These are phyloP conservation scores for Marasmius tenuissimus DNA, from an alignment of 1,284 basidiomycete species.

Conservation along the genomic window DNA sequence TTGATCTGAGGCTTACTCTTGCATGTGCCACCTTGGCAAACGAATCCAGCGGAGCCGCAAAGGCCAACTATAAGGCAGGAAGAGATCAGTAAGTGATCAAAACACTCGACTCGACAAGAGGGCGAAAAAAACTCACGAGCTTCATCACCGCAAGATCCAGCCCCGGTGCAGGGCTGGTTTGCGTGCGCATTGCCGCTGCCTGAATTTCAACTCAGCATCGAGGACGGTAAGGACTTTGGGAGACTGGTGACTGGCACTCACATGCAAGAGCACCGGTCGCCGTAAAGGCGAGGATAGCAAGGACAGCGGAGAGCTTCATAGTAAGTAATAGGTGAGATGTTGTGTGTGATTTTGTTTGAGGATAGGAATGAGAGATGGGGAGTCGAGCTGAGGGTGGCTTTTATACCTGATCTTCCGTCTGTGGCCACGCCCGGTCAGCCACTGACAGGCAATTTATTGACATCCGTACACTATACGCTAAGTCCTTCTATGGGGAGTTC, in stretches of 20 bases:
- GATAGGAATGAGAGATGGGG: too few relatives aligned
- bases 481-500: too few relatives aligned
- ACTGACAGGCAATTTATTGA: too few relatives aligned
- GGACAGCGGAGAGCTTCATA: background rate
- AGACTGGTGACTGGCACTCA: background rate
- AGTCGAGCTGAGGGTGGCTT: too few relatives aligned
- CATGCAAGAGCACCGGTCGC: background rate
- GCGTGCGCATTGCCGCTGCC: background rate
- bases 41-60: background rate
- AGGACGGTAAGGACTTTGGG: background rate
- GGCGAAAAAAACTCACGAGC: background rate
- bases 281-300: background rate
- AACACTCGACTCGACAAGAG: background rate
- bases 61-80: background rate
- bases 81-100: background rate
- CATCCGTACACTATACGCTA: too few relatives aligned
- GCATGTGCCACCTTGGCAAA: background rate
- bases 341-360: background rate
- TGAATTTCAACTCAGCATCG: background rate
- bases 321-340: background rate
- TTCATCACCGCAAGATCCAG: background rate
- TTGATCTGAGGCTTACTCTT: background rate
- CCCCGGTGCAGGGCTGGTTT: background rate
- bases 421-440: too few relatives aligned
- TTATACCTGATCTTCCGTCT: too few relatives aligned